These are phyloP conservation scores for Pestalotiopsis sp. DNA, from an alignment of 2,329 filamentous ascomycete species.

Conservation along the genomic window DNA sequence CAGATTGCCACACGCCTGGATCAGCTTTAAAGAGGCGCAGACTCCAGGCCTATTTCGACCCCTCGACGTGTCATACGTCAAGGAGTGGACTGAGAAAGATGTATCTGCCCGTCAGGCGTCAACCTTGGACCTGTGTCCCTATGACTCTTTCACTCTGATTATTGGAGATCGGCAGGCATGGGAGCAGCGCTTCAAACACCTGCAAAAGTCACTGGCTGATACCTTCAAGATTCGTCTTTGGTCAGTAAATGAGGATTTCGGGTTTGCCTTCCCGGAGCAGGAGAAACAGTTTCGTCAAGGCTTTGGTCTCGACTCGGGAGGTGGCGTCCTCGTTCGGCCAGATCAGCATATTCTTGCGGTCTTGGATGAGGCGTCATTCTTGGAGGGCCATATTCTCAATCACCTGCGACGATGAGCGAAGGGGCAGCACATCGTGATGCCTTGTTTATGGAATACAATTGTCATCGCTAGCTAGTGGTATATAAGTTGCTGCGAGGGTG, in stretches of 20 bases:
- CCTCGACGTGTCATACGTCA: conserved; percentile 36
- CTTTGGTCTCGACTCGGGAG: conserved; percentile 21
- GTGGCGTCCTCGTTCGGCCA: conserved; percentile 32
- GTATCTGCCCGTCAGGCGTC: conserved; percentile 30
- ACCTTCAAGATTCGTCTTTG: conserved; percentile 7
- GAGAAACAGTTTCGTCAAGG: conserved; percentile 22
- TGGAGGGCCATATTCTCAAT: neutral
- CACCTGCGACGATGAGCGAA: neutral
- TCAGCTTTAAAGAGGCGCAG: conserved; percentile 18
- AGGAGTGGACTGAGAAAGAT: conserved; percentile 29
- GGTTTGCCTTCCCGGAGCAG: conserved; percentile 17
- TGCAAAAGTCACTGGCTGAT: neutral
- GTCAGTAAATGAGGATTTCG: conserved; percentile 24
- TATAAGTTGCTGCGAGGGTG: neutral
- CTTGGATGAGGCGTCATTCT: neutral
- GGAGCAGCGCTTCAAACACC: neutral
- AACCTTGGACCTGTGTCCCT: conserved; percentile 36
- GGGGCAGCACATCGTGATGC: too few relatives aligned
- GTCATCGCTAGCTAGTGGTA: neutral
- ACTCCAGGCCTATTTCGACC: conserved; percentile 14
- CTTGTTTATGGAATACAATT: neutral
- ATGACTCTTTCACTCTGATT: conserved; percentile 31
- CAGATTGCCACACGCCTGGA: conserved; percentile 42
- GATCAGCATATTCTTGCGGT: conserved; percentile 35
- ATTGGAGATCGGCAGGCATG: conserved; percentile 17